A percentile compares a stretch with the other conserved stretches of the same genome.
These are phyloP conservation scores for Cryptococcus deneoformans DNA, from an alignment of 1,284 basidiomycete species.

Conservation along the genomic window DNA sequence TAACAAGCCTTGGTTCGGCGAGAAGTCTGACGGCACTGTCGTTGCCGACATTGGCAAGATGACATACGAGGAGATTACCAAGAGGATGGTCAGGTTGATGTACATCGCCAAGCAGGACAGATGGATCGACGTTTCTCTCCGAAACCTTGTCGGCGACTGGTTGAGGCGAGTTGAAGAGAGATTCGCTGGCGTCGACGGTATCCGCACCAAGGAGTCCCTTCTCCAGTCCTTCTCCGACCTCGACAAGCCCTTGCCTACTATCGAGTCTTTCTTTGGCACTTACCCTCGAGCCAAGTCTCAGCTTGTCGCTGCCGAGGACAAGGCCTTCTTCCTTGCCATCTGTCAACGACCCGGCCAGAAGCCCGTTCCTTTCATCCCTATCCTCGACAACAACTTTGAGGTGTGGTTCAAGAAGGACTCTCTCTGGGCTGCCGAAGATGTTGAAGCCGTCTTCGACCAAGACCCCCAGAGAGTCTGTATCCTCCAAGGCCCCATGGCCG, in stretches of 20 bases:
- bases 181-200: conserved; percentile 86
- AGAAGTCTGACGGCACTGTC: conserved; percentile 84
- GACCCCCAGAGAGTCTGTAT: conserved; percentile 98
- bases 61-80: conserved; percentile 96
- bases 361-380: conserved; percentile 98
- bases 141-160: conserved; percentile 97
- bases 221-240: conserved; percentile 86
- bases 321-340: conserved; percentile 92
- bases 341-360: conserved; percentile 95
- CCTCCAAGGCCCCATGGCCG: conserved; percentile 93
- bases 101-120: conserved; percentile 86
- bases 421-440: conserved; percentile 96
- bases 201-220: conserved; percentile 71
- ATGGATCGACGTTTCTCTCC: conserved; percentile 92
- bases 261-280: conserved; percentile 77
- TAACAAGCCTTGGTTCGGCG: conserved; percentile 94
- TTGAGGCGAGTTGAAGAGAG: conserved; percentile 94
- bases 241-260: conserved; percentile 74
- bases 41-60: conserved; percentile 88
- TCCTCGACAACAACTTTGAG: conserved; percentile 87
- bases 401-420: conserved; percentile 99
- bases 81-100: conserved; percentile 90
- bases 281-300: conserved; percentile 82
- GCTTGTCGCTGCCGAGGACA: conserved; percentile 91
- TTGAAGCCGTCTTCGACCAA: conserved; percentile 97